phyloP scores from a whole-genome alignment of 768 basidiomycete genomes.

The Leccinellum luteum region DNA sequence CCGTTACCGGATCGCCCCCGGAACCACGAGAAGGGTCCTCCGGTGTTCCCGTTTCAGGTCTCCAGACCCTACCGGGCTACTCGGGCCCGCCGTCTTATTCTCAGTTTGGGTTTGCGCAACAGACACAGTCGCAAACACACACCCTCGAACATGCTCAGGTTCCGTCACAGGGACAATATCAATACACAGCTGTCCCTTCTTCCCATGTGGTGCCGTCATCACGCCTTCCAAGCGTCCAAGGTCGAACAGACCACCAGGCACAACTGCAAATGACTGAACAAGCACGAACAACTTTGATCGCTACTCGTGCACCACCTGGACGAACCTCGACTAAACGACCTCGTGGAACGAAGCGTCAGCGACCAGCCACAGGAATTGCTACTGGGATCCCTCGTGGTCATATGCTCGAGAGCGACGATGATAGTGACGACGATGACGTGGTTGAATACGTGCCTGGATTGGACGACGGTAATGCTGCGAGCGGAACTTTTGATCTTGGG shows the following conservation, averaged over 20 bases:
- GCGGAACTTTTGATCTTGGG: not conserved
- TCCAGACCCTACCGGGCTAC: constrained; percentile 1
- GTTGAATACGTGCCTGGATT: constrained; percentile 20
- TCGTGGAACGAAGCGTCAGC: constrained; percentile 23
- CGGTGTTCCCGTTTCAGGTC: not conserved
- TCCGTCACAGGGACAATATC: constrained; percentile 12
- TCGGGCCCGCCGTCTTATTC: not conserved
- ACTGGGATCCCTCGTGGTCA: not conserved
- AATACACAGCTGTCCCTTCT: not conserved
- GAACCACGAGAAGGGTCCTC: constrained; percentile 4
- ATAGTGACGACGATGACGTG: constrained; percentile 31
- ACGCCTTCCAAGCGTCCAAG: not conserved
- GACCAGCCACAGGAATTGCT: constrained; percentile 1
- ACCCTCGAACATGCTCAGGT: not conserved
- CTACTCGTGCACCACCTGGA: not conserved
- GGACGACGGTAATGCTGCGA: constrained; percentile 1
- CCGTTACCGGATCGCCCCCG: constrained; percentile 21
- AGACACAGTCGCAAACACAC: constrained; percentile 5
- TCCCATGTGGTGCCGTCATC: constrained; percentile 2
- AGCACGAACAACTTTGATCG: not conserved
- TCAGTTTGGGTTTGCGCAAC: constrained; percentile 6
- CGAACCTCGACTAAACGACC: constrained; percentile 19
- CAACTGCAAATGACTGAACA: not conserved
- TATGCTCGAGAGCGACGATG: constrained; percentile 25
- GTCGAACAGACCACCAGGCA: not conserved